Percentiles rank a stretch among this genome's conserved stretches.
Evolutionary conservation across 2,329 filamentous ascomycete genomes (phyloP).

Genomic region (Cercospora nicotianae): DNA sequence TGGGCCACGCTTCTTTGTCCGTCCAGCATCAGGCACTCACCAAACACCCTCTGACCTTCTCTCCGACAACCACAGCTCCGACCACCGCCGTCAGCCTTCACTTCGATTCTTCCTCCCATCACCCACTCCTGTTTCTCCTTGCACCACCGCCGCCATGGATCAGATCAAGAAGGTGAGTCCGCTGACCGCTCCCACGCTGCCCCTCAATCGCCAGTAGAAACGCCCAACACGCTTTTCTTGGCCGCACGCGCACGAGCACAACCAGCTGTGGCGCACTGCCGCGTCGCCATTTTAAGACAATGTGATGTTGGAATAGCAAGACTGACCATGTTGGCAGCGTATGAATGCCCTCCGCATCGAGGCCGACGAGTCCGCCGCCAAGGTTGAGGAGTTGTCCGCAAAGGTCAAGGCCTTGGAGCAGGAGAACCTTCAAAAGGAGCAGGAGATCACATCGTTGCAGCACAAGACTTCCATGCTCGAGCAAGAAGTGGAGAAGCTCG

Average conservation of each 20-base stretch:
- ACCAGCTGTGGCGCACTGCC: not conserved
- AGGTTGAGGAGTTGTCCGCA: slow-evolving; percentile 81
- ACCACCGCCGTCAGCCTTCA: not conserved
- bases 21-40: slow-evolving; percentile 2
- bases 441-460: slow-evolving; percentile 93
- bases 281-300: not conserved
- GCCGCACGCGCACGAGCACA: slow-evolving; percentile 8
- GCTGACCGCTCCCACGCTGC: slow-evolving; percentile 26
- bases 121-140: not conserved
- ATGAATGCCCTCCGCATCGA: slow-evolving; percentile 93
- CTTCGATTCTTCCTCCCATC: not conserved
- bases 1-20: not conserved
- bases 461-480: slow-evolving; percentile 96
- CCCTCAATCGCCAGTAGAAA: slow-evolving; percentile 29
- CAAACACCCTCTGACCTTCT: not conserved
- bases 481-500: slow-evolving; percentile 87
- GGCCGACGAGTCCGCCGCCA: slow-evolving; percentile 77
- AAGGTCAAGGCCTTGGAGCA: slow-evolving; percentile 91
- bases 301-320: not conserved
- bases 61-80: slow-evolving; percentile 9
- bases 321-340: slow-evolving; percentile 60
- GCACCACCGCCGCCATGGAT: slow-evolving; percentile 40
- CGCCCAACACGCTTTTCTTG: slow-evolving; percentile 12
- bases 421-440: slow-evolving; percentile 94
- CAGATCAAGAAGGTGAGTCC: slow-evolving; percentile 45